These are phyloP conservation scores for Colletotrichum incanum DNA, from an alignment of 2,329 filamentous ascomycete genomes.

Conservation along the genomic window DNA sequence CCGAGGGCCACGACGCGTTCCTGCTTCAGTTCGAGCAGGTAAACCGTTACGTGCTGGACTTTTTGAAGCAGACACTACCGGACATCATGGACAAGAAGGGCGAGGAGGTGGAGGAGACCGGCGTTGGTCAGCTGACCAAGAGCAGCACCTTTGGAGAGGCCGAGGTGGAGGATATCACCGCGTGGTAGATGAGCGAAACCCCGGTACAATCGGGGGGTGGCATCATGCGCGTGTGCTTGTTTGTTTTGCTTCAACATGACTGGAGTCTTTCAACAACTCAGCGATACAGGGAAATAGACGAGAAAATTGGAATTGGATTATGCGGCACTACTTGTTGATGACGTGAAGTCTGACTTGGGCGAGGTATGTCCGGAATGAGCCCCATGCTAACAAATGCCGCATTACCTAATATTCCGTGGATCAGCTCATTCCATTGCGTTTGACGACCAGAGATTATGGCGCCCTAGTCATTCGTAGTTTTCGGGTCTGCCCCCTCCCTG, in stretches of 20 bases:
- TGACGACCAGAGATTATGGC: neutral
- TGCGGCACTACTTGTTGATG: neutral
- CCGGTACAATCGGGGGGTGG: too few species aligned
- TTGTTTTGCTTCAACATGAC: conserved; percentile 35
- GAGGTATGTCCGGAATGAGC: neutral
- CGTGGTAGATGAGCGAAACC: conserved; percentile 76
- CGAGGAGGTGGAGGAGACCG: conserved; percentile 59
- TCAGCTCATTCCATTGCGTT: neutral
- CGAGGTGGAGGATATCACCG: conserved; percentile 96
- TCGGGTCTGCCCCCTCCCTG: neutral
- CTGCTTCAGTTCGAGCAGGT: conserved; percentile 97
- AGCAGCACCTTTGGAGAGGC: conserved; percentile 95
- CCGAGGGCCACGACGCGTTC: conserved; percentile 97
- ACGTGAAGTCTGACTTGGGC: neutral
- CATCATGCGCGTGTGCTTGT: neutral
- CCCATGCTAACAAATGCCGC: conserved; percentile 6
- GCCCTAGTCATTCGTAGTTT: neutral
- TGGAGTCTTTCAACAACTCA: conserved; percentile 42
- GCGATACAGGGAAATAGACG: conserved; percentile 33
- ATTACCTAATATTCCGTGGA: neutral
- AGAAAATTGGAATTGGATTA: neutral
- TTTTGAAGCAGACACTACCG: conserved; percentile 85
- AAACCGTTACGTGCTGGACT: conserved; percentile 87
- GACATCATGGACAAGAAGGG: conserved; percentile 85
- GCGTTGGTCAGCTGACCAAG: conserved; percentile 79